phyloP scores from a whole-genome alignment of 2,329 filamentous ascomycete species.

The Davidsoniella virescens region DNA sequence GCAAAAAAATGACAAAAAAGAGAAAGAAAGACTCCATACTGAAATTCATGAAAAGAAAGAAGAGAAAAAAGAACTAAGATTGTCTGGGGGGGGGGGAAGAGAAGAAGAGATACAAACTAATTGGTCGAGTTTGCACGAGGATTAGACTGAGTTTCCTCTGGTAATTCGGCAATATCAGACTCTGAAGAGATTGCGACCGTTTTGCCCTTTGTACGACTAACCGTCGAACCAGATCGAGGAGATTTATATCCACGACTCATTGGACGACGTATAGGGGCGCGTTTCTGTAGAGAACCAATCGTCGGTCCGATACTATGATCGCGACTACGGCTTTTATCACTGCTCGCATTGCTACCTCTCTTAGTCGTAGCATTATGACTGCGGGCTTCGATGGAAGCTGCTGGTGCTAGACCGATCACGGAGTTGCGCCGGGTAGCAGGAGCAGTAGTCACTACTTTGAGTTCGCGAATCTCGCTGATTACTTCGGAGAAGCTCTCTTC shows the following conservation, averaged over 20 bases:
- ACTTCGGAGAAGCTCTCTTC: conserved; percentile 84
- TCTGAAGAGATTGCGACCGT: background rate
- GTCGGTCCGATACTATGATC: background rate
- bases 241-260: conserved; percentile 1
- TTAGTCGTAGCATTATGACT: background rate
- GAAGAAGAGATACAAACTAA: conserved; percentile 8
- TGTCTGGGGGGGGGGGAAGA: background rate
- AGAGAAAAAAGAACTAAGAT: conserved; percentile 4
- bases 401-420: conserved; percentile 16
- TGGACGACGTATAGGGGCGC: conserved; percentile 2
- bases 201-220: background rate
- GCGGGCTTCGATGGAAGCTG: background rate
- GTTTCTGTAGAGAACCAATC: background rate
- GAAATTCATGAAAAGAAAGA: background rate
- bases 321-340: conserved; percentile 1
- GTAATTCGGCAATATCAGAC: background rate
- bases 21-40: background rate
- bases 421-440: conserved; percentile 36
- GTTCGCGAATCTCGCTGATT: conserved; percentile 60
- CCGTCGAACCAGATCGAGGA: background rate
- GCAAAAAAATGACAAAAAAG: conserved; percentile 2
- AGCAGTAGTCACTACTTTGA: conserved; percentile 29
- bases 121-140: conserved; percentile 5
- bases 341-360: background rate
- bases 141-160: background rate